Evolutionary conservation across 495 filamentous ascomycete genomes (phyloP).

Genomic region (Hypomontagnella submonticulosa): DNA sequence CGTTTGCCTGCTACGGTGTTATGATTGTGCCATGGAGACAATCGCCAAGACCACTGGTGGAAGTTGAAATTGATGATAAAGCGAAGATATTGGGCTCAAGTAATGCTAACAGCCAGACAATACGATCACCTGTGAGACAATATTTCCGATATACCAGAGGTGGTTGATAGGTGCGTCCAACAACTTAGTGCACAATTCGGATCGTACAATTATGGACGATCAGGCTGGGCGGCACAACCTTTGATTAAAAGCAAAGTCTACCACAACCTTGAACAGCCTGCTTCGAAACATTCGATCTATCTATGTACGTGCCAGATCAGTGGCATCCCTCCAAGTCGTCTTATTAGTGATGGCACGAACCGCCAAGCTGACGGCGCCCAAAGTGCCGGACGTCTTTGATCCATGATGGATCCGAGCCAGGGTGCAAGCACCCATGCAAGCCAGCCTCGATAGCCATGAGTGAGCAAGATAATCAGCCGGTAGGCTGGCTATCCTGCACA

Average conservation of each 20-base stretch:
- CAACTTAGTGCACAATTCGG: conserved; percentile 23
- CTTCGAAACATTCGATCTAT: conserved; percentile 22
- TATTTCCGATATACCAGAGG: conserved; percentile 17
- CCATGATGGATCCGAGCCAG: conserved; percentile 40
- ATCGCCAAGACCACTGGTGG: conserved; percentile 26
- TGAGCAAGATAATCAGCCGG: conserved; percentile 42
- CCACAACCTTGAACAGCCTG: conserved; percentile 9
- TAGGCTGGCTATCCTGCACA: conserved; percentile 34
- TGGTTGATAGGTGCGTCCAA: conserved; percentile 22
- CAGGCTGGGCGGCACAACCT: conserved; percentile 33
- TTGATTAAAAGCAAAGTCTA: conserved; percentile 31
- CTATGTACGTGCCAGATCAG: conserved; percentile 28
- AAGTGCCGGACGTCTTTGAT: conserved; percentile 37
- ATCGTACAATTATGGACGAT: conserved; percentile 33
- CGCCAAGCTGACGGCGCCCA: conserved; percentile 34
- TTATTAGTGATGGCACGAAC: conserved; percentile 38
- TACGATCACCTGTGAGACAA: conserved; percentile 31
- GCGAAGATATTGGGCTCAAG: conserved; percentile 5
- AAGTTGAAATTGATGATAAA: conserved; percentile 12
- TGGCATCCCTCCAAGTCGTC: conserved; percentile 21
- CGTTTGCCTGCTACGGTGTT: conserved; percentile 1
- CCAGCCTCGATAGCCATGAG: conserved; percentile 20
- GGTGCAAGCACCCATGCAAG: conserved; percentile 31
- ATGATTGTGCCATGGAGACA: conserved; percentile 31
- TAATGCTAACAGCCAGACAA: conserved; percentile 16